These are phyloP conservation scores for Austroboletus novae-zelandiae DNA, from an alignment of 1,284 basidiomycete species.

Conservation along the genomic window DNA sequence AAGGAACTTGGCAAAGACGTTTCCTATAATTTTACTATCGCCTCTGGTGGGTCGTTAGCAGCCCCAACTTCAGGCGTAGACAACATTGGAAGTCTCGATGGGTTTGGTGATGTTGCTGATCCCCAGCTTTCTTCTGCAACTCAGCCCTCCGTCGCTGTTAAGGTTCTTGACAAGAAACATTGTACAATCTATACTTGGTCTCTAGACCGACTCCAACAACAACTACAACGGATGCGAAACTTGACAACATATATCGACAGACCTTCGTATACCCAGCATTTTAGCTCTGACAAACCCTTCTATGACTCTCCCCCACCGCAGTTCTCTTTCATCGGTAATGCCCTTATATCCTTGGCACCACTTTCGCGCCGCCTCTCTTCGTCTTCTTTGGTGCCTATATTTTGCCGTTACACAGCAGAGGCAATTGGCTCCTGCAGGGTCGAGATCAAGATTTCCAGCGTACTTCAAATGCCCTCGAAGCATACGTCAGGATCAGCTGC, in stretches of 20 bases:
- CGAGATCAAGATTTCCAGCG: slow-evolving; percentile 75
- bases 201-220: slow-evolving; percentile 82
- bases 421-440: slow-evolving; percentile 90
- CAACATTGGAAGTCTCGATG: slow-evolving; percentile 83
- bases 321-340: slow-evolving; percentile 90
- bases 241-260: slow-evolving; percentile 89
- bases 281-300: slow-evolving; percentile 91
- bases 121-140: slow-evolving; percentile 65
- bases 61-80: slow-evolving; percentile 83
- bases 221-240: slow-evolving; percentile 92
- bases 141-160: slow-evolving; percentile 86
- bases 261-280: slow-evolving; percentile 90
- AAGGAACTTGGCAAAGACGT: slow-evolving; percentile 84
- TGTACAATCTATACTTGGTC: slow-evolving; percentile 92
- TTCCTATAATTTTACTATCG: slow-evolving; percentile 88
- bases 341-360: slow-evolving; percentile 79
- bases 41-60: slow-evolving; percentile 79
- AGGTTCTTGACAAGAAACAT: slow-evolving; percentile 85
- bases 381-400: slow-evolving; percentile 76
- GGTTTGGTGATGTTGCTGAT: slow-evolving; percentile 91
- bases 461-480: slow-evolving; percentile 55
- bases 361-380: slow-evolving; percentile 79
- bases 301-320: slow-evolving; percentile 82
- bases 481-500: slow-evolving; percentile 58
- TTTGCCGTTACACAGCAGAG: slow-evolving; percentile 89